phyloP scores from a whole-genome alignment of 768 basidiomycete species.

The Chalciporus sphaerocephalus region DNA sequence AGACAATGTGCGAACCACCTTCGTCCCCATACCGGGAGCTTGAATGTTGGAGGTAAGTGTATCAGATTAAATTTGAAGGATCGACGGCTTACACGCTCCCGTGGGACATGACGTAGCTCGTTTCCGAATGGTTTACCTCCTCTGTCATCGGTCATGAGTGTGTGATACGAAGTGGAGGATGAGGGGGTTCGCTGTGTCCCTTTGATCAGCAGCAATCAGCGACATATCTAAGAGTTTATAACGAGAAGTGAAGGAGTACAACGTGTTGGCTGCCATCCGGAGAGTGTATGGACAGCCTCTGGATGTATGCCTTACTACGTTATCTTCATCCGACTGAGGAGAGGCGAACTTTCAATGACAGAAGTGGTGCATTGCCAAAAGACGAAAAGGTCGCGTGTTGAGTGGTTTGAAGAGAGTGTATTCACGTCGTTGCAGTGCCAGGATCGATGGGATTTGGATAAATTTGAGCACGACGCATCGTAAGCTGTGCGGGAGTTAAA shows the following conservation, averaged over 20 bases:
- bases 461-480: conserved; percentile 1
- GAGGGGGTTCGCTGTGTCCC: conserved; percentile 12
- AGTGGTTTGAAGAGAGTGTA: conserved; percentile 11
- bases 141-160: conserved; percentile 26
- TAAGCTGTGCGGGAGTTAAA: conserved; percentile 12
- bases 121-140: conserved; percentile 29
- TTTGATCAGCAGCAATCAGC: conserved; percentile 14
- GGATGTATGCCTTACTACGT: conserved; percentile 10
- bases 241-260: conserved; percentile 13
- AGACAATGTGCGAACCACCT: conserved; percentile 24
- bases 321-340: conserved; percentile 15
- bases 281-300: conserved; percentile 24
- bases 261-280: conserved; percentile 21
- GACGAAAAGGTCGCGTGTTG: conserved; percentile 7
- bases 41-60: conserved; percentile 1
- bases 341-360: conserved; percentile 15
- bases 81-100: conserved; percentile 22
- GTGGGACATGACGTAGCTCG: conserved; percentile 30
- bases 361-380: conserved; percentile 27
- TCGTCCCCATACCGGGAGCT: conserved; percentile 33
- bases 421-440: conserved; percentile 23
- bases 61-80: neutral
- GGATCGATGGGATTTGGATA: conserved; percentile 8
- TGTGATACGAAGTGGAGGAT: conserved; percentile 11
- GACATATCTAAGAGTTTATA: conserved; percentile 26